Conservation (phyloP, 2,329 filamentous ascomycete genomes). For the Leptographium lundbergii region DNA sequence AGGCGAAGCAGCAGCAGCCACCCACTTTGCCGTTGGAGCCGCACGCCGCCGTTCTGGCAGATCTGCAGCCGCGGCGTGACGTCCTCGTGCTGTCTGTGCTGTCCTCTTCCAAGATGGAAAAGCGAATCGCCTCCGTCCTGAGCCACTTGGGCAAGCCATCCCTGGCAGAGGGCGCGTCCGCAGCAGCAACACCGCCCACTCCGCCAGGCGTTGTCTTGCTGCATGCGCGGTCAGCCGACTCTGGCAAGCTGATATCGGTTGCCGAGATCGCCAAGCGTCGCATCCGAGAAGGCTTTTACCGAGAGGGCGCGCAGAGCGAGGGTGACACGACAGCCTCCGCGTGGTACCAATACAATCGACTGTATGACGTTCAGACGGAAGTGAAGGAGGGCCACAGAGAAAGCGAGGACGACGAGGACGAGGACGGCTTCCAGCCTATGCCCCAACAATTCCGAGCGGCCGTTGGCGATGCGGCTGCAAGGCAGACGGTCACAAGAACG, state of each 20-base stretch:
- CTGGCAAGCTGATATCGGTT: conserved; percentile 55
- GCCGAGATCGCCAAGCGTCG: conserved; percentile 52
- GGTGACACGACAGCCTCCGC: neutral
- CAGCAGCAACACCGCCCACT: conserved; percentile 1
- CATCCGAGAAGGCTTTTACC: conserved; percentile 25
- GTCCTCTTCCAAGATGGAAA: conserved; percentile 46
- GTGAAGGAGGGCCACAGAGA: conserved; percentile 14
- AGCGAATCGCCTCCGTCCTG: conserved; percentile 33
- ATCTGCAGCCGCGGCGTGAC: conserved; percentile 33
- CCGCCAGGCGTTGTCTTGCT: conserved; percentile 30
- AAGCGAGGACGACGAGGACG: conserved; percentile 17
- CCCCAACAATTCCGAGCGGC: conserved; percentile 43
- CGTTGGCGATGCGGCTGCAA: conserved; percentile 14
- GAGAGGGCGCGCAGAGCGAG: neutral
- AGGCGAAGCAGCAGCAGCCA: conserved; percentile 7
- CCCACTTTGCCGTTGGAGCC: conserved; percentile 20
- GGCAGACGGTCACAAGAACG: conserved; percentile 26
- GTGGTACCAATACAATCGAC: conserved; percentile 46
- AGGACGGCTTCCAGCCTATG: conserved; percentile 43
- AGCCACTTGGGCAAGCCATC: conserved; percentile 26
- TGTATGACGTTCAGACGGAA: conserved; percentile 32
- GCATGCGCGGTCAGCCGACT: conserved; percentile 36
- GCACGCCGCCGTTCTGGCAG: conserved; percentile 28
- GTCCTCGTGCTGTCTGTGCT: conserved; percentile 42
- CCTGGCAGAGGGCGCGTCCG: conserved; percentile 7